phyloP scores from a whole-genome alignment of 106 monocot genomes.

The Iris macrosiphon region DNA sequence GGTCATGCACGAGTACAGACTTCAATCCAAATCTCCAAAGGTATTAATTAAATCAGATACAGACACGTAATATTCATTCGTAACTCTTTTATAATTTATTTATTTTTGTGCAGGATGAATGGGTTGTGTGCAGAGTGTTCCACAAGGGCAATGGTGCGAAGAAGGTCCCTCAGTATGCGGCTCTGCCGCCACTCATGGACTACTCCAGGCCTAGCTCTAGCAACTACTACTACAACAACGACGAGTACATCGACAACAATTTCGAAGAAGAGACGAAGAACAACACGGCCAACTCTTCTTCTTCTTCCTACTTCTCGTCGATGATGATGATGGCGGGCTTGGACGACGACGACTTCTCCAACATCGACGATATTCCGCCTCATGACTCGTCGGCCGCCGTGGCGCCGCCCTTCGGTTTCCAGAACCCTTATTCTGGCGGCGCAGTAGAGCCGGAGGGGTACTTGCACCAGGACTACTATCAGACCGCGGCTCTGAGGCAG shows the following conservation, averaged over 20 bases:
- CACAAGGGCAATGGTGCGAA: conserved; percentile 41
- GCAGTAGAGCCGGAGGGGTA: no score
- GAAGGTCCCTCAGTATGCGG: conserved; percentile 9
- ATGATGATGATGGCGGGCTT: neutral
- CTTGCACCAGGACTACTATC: neutral
- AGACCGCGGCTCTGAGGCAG: conserved; percentile 6
- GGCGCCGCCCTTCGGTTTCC: neutral
- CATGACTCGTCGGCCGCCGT: neutral
- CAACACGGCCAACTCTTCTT: neutral
- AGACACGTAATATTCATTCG: neutral
- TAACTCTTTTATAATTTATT: neutral
- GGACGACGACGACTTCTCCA: conserved; percentile 6
- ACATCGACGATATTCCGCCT: neutral
- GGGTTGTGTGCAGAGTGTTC: conserved; percentile 70
- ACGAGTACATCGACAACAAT: neutral
- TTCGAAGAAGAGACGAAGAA: no score
- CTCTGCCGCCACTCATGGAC: conserved; percentile 43
- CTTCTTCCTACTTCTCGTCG: neutral
- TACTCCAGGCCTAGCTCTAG: neutral
- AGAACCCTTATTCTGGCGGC: neutral
- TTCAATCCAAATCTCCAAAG: conserved; percentile 38
- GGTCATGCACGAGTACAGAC: conserved; percentile 91
- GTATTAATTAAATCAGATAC: neutral
- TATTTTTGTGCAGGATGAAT: conserved; percentile 53
- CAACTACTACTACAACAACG: conserved; percentile 1